Conservation (phyloP, 257 asterid genomes). For the Penstemon eatonii region DNA sequence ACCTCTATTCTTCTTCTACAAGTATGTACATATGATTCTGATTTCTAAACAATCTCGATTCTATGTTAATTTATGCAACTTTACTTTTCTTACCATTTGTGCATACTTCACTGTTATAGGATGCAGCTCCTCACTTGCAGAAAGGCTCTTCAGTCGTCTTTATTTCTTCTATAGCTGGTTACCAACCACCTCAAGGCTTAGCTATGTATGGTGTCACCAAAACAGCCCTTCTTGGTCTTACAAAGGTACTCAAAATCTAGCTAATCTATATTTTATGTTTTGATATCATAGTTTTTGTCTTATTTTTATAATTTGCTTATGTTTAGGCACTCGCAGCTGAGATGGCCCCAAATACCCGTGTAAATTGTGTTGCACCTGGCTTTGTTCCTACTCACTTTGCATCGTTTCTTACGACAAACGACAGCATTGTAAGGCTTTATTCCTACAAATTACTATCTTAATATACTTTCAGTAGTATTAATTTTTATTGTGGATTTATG, state of each 20-base stretch:
- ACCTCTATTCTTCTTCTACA: constrained; percentile 73
- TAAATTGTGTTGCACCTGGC: constrained; percentile 93
- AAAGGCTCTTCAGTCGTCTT: constrained; percentile 76
- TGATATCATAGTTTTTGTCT: not conserved
- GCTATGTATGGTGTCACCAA: constrained; percentile 93
- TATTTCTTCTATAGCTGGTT: constrained; percentile 66
- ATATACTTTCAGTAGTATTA: not conserved
- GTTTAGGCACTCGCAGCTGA: constrained; percentile 83
- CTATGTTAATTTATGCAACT: not conserved
- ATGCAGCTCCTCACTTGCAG: constrained; percentile 70
- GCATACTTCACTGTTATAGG: constrained; percentile 39
- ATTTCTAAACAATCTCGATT: not conserved
- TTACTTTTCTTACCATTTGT: constrained; percentile 5
- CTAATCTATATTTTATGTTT: not conserved
- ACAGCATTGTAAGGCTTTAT: constrained; percentile 44
- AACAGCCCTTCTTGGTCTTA: constrained; percentile 91
- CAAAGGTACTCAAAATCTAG: constrained; percentile 52
- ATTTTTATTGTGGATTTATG: not conserved
- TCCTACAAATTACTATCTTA: not conserved
- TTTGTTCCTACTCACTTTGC: constrained; percentile 91
- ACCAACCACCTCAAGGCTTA: constrained; percentile 55
- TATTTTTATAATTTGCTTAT: constrained; percentile 3
- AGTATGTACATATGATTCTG: constrained; percentile 42
- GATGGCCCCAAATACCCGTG: constrained; percentile 91
- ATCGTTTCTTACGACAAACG: constrained; percentile 43